Percentiles rank a stretch among this genome's conserved stretches.
Conservation (phyloP, 1,284 basidiomycete genomes). For the Malassezia sympodialis region DNA sequence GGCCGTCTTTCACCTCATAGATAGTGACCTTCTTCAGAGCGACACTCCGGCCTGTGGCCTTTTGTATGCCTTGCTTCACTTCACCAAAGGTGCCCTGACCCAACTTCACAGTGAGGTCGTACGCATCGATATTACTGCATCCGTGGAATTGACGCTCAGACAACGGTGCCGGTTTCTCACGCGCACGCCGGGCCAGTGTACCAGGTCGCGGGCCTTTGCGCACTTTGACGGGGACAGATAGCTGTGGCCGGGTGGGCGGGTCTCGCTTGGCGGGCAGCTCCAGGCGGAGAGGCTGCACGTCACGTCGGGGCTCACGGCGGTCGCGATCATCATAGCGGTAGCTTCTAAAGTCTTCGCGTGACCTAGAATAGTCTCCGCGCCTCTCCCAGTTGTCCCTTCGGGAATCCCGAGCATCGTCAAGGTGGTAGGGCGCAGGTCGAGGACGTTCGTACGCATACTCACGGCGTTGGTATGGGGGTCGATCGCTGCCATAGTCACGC, state of each 20-base stretch:
- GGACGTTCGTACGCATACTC: constrained; percentile 11
- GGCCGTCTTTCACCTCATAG: constrained; percentile 90
- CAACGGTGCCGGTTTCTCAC: constrained; percentile 22
- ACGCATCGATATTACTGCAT: constrained; percentile 36
- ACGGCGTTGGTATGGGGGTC: neutral
- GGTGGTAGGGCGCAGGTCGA: constrained; percentile 16
- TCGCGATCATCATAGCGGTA: constrained; percentile 1
- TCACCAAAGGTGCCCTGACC: constrained; percentile 46
- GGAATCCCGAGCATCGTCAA: constrained; percentile 7
- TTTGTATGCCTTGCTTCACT: constrained; percentile 46
- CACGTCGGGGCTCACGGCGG: neutral
- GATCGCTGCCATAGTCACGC: constrained; percentile 6
- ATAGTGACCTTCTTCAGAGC: constrained; percentile 90
- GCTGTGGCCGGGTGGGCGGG: neutral
- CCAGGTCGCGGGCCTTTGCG: constrained; percentile 14
- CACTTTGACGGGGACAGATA: constrained; percentile 4
- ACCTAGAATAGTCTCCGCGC: neutral
- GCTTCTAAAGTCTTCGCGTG: neutral
- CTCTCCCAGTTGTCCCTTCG: constrained; percentile 3
- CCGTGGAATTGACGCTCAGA: constrained; percentile 34
- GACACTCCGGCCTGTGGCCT: constrained; percentile 57
- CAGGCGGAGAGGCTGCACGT: neutral
- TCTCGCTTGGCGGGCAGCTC: neutral
- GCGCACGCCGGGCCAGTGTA: constrained; percentile 14
- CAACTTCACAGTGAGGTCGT: constrained; percentile 40